Evolutionary conservation across 257 asterid genomes (phyloP).

Genomic region (Osmanthus fragrans): DNA sequence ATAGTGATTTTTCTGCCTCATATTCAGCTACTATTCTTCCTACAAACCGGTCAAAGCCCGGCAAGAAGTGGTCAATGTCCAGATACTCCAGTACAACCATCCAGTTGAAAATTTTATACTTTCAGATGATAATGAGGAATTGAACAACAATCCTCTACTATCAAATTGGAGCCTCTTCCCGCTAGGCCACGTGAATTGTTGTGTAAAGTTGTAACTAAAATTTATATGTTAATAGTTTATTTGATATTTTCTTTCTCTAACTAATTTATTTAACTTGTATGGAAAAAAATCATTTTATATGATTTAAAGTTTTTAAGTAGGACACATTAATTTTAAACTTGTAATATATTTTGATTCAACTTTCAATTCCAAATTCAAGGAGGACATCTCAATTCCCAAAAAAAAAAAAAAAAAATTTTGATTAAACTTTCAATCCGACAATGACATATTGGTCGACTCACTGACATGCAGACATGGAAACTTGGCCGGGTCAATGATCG

Average conservation of each 20-base stretch:
- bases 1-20: no score
- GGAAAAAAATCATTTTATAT: background rate
- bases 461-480: background rate
- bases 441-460: no score
- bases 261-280: background rate
- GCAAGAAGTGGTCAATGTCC: background rate
- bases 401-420: no score
- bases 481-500: background rate
- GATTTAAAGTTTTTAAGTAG: background rate
- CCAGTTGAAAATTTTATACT: background rate
- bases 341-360: background rate
- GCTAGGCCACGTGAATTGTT: background rate
- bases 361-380: no score
- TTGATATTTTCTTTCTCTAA: background rate
- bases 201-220: background rate
- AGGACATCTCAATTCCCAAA: no score
- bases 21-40: no score
- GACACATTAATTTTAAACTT: background rate
- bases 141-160: background rate
- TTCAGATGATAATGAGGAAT: background rate
- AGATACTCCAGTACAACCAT: background rate
- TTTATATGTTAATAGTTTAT: no score
- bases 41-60: no score
- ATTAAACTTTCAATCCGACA: no score
- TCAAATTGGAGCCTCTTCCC: background rate